Evolutionary conservation across 2,329 filamentous ascomycete genomes (phyloP), one percentile per base, ranked within the genome.

Genomic region (Claviceps sp.): DNA sequence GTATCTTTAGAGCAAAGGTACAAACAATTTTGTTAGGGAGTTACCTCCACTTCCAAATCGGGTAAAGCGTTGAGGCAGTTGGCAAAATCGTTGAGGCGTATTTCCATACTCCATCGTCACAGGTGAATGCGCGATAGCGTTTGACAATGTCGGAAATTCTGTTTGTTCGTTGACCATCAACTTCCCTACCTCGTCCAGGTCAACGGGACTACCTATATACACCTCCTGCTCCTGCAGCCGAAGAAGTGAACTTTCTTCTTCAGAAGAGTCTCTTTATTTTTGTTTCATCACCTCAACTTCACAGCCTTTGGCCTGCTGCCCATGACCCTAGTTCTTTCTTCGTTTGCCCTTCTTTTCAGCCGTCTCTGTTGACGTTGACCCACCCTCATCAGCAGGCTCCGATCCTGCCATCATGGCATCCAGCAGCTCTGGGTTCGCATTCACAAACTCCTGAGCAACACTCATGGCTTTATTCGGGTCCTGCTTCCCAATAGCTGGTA

Each of bases 401-500:
- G 43, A 34, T 16, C 9, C 49, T 5, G 69, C 68, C 20, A 74
- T 59, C 49, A 75, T 58, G 11, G 74, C 73, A 52, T 76, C 71
- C 52, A 81, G 64, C 45, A 79, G 66, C 40, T 74, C 72, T 1
- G 75, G 63, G 48, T 69, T 68, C 29, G 68, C 66, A 34, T 68
- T 64, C 7, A 69, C 55, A 38, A 70, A 59, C 29, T 68, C 63
- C 48, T 68, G 62, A 5, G 67, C 60, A 3, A 64, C 62, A 40
- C 62, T 57, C 54, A 61, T 62, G n/a, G 73, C 73, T 52, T 76
- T 73, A 64, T 78, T 77, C 39, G 82, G 77, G 60, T 91, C 86
- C 36, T 75, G 75, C 58, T 74, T 74, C 49, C 82, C 86, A 55
- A 91, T 76, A 36, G 77, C 63, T 1, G 82, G 78, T 3, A 91